phyloP scores from a whole-genome alignment of 371 early-diverging fungal species.

The Dentiscutata heterogama region DNA sequence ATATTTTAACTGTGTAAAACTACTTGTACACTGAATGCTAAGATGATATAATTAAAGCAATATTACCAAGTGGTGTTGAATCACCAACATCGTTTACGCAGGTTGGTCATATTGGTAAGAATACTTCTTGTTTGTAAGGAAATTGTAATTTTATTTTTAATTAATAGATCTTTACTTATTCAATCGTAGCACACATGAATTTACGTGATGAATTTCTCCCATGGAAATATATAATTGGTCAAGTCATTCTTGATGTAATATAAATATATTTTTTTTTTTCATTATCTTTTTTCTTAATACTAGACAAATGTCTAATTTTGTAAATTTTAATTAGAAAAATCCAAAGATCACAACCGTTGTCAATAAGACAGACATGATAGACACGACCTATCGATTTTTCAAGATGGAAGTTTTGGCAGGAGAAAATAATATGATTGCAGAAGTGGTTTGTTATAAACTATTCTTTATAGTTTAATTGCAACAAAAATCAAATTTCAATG shows the following conservation, averaged over 20 bases:
- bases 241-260: slow-evolving; percentile 92
- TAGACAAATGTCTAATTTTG: not conserved
- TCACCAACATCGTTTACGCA: slow-evolving; percentile 93
- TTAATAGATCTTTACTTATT: not conserved
- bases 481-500: no score
- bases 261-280: slow-evolving; percentile 36
- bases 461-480: not conserved
- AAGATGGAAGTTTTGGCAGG: slow-evolving; percentile 98
- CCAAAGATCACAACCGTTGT: slow-evolving; percentile 92
- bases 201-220: slow-evolving; percentile 89
- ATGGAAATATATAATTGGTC: slow-evolving; percentile 92
- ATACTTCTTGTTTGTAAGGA: not conserved
- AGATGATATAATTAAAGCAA: slow-evolving; percentile 91
- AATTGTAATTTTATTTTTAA: not conserved
- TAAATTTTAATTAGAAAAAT: slow-evolving; percentile 78
- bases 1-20: not conserved
- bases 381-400: slow-evolving; percentile 96
- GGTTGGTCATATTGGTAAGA: slow-evolving; percentile 94
- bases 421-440: slow-evolving; percentile 83
- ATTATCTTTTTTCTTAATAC: slow-evolving; percentile 2
- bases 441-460: slow-evolving; percentile 69
- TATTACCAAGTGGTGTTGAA: slow-evolving; percentile 86
- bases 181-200: slow-evolving; percentile 90
- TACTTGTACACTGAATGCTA: not conserved
- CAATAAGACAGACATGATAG: slow-evolving; percentile 95